Conservation (phyloP, 192 early-diverging fungal genomes). For the Polychytrium aggregatum region DNA sequence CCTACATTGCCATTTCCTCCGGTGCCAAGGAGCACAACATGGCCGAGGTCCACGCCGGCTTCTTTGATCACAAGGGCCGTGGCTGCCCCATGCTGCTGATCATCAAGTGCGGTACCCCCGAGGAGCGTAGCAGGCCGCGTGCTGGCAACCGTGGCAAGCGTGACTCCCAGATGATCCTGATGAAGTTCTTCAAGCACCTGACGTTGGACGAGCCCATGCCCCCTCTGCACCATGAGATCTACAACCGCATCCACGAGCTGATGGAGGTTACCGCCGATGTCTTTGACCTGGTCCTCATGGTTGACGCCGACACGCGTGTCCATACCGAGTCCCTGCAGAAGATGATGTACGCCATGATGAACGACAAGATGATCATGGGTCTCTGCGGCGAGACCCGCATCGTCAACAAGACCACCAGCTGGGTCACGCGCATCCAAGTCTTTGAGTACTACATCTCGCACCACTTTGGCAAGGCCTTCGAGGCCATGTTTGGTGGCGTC, state of each 20-base stretch:
- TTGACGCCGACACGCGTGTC: conserved; percentile 81
- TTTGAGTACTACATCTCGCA: conserved; percentile 98
- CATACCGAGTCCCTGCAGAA: conserved; percentile 17
- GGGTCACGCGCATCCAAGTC: conserved; percentile 92
- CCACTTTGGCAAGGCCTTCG: conserved; percentile 90
- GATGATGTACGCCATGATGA: conserved; percentile 56
- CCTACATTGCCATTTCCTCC: conserved; percentile 74
- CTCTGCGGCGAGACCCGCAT: conserved; percentile 95
- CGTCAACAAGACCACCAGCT: conserved; percentile 73
- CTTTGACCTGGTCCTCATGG: conserved; percentile 49
- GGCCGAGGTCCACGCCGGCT: conserved; percentile 50
- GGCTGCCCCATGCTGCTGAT: conserved; percentile 25
- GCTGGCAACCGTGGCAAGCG: conserved; percentile 72
- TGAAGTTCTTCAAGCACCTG: conserved; percentile 79
- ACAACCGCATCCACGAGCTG: conserved; percentile 65
- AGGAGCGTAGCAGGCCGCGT: conserved; percentile 19
- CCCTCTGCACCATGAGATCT: conserved; percentile 79
- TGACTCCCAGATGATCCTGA: conserved; percentile 90
- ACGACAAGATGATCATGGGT: conserved; percentile 76
- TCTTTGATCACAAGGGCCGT: conserved; percentile 14
- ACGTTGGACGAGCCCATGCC: conserved; percentile 80
- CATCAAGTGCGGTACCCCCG: conserved; percentile 34
- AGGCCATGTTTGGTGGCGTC: conserved; percentile 94
- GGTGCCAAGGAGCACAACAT: conserved; percentile 84
- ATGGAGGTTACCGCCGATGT: conserved; percentile 69